These are phyloP conservation scores for Canavalia gladiata DNA, from an alignment of 306 rosid species.

Conservation along the genomic window DNA sequence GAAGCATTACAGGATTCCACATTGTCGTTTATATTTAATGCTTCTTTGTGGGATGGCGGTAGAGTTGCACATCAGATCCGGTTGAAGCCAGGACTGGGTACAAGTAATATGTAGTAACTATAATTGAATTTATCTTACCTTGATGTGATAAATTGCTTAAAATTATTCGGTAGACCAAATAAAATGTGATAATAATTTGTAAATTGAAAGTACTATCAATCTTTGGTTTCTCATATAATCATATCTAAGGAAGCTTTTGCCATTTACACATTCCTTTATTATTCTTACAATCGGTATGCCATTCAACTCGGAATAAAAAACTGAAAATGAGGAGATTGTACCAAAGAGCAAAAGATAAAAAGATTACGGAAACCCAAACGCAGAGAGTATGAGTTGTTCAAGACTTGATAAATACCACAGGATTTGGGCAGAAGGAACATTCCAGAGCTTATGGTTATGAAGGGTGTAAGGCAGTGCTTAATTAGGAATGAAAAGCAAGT, in stretches of 20 bases:
- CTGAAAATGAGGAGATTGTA: not conserved
- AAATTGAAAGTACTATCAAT: not conserved
- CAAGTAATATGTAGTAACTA: no score
- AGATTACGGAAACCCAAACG: not conserved
- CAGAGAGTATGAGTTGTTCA: not conserved
- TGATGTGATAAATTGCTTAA: no score
- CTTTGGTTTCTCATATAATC: not conserved
- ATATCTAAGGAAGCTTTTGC: not conserved
- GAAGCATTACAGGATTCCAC: not conserved
- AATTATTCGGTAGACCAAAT: no score
- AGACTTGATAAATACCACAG: not conserved
- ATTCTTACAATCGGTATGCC: constrained; percentile 8
- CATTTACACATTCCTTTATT: constrained; percentile 13
- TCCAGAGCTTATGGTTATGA: not conserved
- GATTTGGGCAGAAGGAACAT: no score
- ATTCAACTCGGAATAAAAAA: not conserved
- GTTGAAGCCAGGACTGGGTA: no score
- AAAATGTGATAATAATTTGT: not conserved
- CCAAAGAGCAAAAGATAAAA: not conserved
- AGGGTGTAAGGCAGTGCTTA: not conserved
- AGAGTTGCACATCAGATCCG: not conserved
- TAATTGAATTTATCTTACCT: no score
- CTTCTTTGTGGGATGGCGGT: not conserved
- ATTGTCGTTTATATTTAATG: not conserved
- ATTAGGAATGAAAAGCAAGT: constrained; percentile 45